Conservation (phyloP, 768 basidiomycete species). For the Lenzites betulinus region DNA sequence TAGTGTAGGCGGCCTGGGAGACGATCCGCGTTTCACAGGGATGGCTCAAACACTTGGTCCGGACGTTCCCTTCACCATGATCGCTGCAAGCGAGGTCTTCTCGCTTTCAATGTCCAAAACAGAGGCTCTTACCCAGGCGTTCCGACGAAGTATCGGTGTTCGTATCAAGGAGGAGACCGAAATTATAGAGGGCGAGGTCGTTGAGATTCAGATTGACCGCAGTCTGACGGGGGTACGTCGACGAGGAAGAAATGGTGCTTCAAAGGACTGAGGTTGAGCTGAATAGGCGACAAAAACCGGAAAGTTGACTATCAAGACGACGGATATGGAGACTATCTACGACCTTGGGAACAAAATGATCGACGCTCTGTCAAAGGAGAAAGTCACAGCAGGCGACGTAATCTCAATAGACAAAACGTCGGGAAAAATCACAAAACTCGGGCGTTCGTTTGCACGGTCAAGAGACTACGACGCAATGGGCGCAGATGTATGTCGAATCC, state of each 20-base stretch:
- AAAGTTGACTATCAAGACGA: conserved; percentile 95
- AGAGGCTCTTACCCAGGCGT: conserved; percentile 95
- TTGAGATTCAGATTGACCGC: conserved; percentile 97
- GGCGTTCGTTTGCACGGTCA: conserved; percentile 94
- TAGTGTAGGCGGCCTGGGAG: neutral
- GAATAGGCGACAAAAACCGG: conserved; percentile 96
- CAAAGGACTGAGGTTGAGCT: neutral
- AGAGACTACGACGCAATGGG: conserved; percentile 99
- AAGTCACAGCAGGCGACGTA: conserved; percentile 92
- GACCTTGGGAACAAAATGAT: conserved; percentile 99
- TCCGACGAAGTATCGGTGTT: conserved; percentile 94
- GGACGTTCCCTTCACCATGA: conserved; percentile 98
- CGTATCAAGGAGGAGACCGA: conserved; percentile 98
- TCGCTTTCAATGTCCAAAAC: conserved; percentile 99
- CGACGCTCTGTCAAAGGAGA: conserved; percentile 94
- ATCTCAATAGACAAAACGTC: conserved; percentile 97
- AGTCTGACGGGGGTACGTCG: conserved; percentile 87
- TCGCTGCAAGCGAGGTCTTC: conserved; percentile 97
- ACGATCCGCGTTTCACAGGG: conserved; percentile 46
- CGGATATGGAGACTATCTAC: conserved; percentile 99
- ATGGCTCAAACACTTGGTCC: conserved; percentile 95
- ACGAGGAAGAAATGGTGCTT: neutral
- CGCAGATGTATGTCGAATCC: conserved; percentile 67
- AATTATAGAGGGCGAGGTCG: conserved; percentile 96
- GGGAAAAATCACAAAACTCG: conserved; percentile 94